Evolutionary conservation across 148 eudicot genomes (phyloP).

Genomic region (Persicaria maculosa): DNA sequence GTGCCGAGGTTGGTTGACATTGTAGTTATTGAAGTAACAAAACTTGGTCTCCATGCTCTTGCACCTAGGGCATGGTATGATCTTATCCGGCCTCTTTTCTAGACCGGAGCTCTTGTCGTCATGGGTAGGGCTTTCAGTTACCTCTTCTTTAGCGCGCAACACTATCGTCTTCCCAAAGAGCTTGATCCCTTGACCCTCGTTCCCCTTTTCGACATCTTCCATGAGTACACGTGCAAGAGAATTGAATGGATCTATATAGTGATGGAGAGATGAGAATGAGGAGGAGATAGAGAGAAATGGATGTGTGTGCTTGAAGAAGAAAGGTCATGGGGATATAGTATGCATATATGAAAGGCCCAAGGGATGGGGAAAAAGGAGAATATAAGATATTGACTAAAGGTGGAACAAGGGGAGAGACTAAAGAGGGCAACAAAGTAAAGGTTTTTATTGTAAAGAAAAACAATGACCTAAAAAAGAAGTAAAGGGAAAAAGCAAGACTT

Average conservation of each 20-base stretch:
- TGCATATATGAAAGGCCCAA: not conserved
- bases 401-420: not conserved
- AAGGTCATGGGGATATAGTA: not conserved
- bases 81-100: constrained; percentile 57
- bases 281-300: constrained; percentile 15
- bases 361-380: not conserved
- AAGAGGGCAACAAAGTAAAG: not conserved
- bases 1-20: constrained; percentile 72
- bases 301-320: constrained; percentile 9
- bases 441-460: not conserved
- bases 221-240: constrained; percentile 10
- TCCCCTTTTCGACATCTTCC: constrained; percentile 20
- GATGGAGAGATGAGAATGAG: not conserved
- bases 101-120: constrained; percentile 7
- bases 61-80: constrained; percentile 75
- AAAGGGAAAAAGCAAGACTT: not conserved
- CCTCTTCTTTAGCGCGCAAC: constrained; percentile 30
- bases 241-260: not conserved
- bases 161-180: constrained; percentile 53
- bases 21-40: constrained; percentile 78
- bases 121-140: not conserved
- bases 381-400: not conserved
- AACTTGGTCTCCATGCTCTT: constrained; percentile 76
- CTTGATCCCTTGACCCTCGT: constrained; percentile 39
- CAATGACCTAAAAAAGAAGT: constrained; percentile 3